Evolutionary conservation across 352 stramenopile genomes (phyloP).

Genomic region (Lagenidium sp.): DNA sequence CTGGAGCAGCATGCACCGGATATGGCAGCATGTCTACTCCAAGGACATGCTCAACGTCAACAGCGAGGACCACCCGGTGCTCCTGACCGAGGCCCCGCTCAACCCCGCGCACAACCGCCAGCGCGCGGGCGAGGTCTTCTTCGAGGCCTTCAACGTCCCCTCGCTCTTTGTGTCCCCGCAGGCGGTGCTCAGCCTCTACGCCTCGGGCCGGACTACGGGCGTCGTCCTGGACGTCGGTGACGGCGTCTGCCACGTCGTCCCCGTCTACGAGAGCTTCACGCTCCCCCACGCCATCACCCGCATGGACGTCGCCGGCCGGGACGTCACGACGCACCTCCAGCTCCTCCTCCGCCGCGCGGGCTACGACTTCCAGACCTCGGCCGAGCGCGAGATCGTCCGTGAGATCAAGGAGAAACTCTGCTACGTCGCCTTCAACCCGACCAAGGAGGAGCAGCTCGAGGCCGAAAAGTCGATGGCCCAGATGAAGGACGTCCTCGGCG

Average conservation of each 20-base stretch:
- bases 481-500: constrained; percentile 11
- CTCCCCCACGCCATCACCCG: constrained; percentile 72
- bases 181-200: constrained; percentile 83
- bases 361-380: constrained; percentile 86
- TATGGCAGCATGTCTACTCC: constrained; percentile 87
- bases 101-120: constrained; percentile 73
- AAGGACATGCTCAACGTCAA: constrained; percentile 85
- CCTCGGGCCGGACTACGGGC: constrained; percentile 79
- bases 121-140: constrained; percentile 77
- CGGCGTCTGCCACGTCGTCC: constrained; percentile 81
- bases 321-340: constrained; percentile 78
- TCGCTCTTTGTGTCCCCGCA: constrained; percentile 84
- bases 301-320: constrained; percentile 76
- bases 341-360: constrained; percentile 62
- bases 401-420: constrained; percentile 88
- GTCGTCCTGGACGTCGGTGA: constrained; percentile 87
- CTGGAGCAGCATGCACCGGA: constrained; percentile 83
- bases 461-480: constrained; percentile 38
- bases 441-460: constrained; percentile 76
- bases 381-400: constrained; percentile 80
- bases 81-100: constrained; percentile 75
- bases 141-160: constrained; percentile 80
- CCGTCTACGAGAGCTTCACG: constrained; percentile 80
- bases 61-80: constrained; percentile 78
- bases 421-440: constrained; percentile 79